Evolutionary conservation across 2,329 filamentous ascomycete genomes (phyloP).

Genomic region (Alternaria arbusti): DNA sequence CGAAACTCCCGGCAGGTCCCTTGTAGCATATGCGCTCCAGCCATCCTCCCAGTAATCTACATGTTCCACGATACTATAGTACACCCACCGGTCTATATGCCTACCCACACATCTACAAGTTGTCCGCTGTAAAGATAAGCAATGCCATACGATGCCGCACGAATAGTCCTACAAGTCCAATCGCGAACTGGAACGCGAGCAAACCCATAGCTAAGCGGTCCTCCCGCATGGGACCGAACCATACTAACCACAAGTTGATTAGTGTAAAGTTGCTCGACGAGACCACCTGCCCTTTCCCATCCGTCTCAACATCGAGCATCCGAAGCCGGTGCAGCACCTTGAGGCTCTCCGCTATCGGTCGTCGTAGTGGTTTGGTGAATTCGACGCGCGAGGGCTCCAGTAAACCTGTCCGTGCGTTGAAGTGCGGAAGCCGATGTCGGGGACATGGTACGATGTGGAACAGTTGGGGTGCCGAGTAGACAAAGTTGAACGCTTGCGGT

Average conservation of each 20-base stretch:
- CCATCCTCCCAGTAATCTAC: neutral
- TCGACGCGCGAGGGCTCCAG: constrained; percentile 85
- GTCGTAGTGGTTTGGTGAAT: constrained; percentile 73
- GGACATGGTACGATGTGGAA: constrained; percentile 91
- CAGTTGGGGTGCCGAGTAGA: constrained; percentile 91
- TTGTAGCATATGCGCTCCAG: neutral
- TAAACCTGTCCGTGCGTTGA: constrained; percentile 83
- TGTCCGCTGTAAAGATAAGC: constrained; percentile 89
- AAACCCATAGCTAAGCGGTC: constrained; percentile 82
- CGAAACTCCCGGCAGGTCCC: neutral
- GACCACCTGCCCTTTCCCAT: constrained; percentile 72
- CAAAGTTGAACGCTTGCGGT: constrained; percentile 95
- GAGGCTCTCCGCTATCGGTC: constrained; percentile 67
- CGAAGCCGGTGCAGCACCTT: constrained; percentile 71
- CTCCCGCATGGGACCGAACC: constrained; percentile 90
- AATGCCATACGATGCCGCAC: constrained; percentile 85
- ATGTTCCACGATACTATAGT: neutral
- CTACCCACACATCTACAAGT: constrained; percentile 51
- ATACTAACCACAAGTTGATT: constrained; percentile 94
- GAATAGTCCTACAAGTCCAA: constrained; percentile 83
- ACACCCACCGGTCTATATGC: neutral
- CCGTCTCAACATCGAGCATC: constrained; percentile 71
- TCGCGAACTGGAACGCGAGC: constrained; percentile 74
- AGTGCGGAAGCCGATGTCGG: constrained; percentile 86
- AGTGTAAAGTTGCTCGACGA: constrained; percentile 92